Conservation (phyloP, 1,284 basidiomycete species). For the Ustilago bromivora region DNA sequence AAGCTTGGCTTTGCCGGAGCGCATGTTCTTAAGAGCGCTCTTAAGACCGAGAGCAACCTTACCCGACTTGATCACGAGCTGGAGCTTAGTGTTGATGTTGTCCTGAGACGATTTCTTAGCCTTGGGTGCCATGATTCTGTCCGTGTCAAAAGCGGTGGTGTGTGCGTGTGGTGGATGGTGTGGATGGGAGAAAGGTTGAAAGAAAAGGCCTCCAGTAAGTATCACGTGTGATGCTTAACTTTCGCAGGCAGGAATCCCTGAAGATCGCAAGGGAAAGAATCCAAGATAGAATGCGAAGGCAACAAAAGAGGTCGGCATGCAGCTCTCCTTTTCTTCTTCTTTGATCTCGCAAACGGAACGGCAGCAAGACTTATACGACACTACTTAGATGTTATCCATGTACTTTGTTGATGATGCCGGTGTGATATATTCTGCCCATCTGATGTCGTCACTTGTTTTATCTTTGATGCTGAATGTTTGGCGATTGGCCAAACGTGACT, state of each 20-base stretch:
- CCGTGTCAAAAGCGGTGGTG: constrained; percentile 3
- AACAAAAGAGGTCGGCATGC: constrained; percentile 37
- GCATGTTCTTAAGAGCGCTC: constrained; percentile 93
- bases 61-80: constrained; percentile 95
- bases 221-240: constrained; percentile 58
- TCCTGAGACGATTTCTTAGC: constrained; percentile 80
- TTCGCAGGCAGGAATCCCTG: constrained; percentile 53
- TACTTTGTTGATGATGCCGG: neutral
- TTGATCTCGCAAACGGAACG: neutral
- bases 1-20: constrained; percentile 98
- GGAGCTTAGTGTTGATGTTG: constrained; percentile 93
- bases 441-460: neutral
- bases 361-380: neutral
- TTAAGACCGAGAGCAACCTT: constrained; percentile 68
- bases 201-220: constrained; percentile 54
- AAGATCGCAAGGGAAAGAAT: constrained; percentile 8
- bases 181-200: constrained; percentile 21
- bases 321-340: constrained; percentile 14
- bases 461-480: neutral
- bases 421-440: constrained; percentile 1
- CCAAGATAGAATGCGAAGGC: constrained; percentile 20
- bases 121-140: constrained; percentile 86
- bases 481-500: neutral
- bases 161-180: neutral
- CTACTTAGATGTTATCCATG: neutral